These are phyloP conservation scores for Plasmodium falciparum DNA, from an alignment of 169 alveolate genomes.

Conservation along the genomic window DNA sequence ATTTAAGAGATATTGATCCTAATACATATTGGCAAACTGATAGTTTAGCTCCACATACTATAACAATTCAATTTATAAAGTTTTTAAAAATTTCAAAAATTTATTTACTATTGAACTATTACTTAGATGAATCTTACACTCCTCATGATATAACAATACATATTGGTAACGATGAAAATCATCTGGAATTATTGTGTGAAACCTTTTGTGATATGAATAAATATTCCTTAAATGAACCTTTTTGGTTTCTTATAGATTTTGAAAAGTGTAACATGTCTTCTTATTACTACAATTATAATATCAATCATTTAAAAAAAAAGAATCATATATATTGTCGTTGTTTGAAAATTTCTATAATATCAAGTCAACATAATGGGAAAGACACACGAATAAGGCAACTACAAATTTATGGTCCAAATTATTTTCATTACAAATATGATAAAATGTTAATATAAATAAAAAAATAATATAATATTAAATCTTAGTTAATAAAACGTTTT, in stretches of 20 bases:
- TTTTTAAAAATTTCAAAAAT: conserved; percentile 85
- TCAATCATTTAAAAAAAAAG: conserved; percentile 71
- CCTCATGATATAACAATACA: conserved; percentile 88
- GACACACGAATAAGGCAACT: conserved; percentile 90
- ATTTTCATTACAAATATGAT: conserved; percentile 52
- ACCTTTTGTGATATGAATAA: conserved; percentile 77
- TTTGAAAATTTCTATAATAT: conserved; percentile 86
- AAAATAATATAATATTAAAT: background rate
- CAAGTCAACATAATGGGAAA: conserved; percentile 89
- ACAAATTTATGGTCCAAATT: conserved; percentile 68
- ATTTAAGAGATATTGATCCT: conserved; percentile 88
- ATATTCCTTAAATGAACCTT: conserved; percentile 83
- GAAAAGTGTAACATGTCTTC: conserved; percentile 71
- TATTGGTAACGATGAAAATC: conserved; percentile 85
- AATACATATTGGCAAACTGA: conserved; percentile 91
- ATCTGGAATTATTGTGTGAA: conserved; percentile 77
- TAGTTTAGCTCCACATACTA: conserved; percentile 90
- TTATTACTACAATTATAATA: conserved; percentile 77
- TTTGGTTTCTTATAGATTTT: conserved; percentile 80
- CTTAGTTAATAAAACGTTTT: too few relatives aligned
- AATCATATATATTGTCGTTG: conserved; percentile 85
- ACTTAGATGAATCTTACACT: conserved; percentile 89
- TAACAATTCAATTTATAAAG: conserved; percentile 86
- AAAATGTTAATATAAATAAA: conserved; percentile 25
- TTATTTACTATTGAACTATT: conserved; percentile 86